A percentile compares a stretch with the other conserved stretches of the same genome.
phyloP scores from a whole-genome alignment of 257 asterid species.

The Fraxinus quadrangulata region DNA sequence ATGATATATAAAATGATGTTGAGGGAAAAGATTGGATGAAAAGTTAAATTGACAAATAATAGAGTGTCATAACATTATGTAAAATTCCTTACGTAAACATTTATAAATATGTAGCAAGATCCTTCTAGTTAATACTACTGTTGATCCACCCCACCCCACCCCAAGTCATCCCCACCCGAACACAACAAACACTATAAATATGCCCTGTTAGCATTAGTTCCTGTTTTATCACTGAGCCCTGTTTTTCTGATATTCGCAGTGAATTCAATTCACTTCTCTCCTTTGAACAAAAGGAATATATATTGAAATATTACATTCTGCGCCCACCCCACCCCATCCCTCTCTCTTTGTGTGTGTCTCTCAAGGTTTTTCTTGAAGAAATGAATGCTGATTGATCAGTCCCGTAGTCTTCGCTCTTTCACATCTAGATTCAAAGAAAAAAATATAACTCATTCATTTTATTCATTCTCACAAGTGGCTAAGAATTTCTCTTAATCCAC shows the following conservation, averaged over 20 bases:
- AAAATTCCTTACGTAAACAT: too few species aligned
- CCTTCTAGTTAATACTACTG: background rate
- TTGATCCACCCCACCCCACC: background rate
- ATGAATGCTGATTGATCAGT: conserved; percentile 51
- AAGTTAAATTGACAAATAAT: too few species aligned
- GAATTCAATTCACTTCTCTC: conserved; percentile 12
- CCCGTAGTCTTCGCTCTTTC: conserved; percentile 35
- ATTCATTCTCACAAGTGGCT: conserved; percentile 35
- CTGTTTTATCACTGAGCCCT: background rate
- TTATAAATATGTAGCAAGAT: too few species aligned
- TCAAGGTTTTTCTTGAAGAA: conserved; percentile 15
- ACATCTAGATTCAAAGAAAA: conserved; percentile 15
- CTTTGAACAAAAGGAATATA: conserved; percentile 18
- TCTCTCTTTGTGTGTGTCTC: background rate
- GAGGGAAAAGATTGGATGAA: too few species aligned
- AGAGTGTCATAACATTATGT: too few species aligned
- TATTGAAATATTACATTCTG: conserved; percentile 14
- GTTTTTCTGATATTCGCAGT: background rate
- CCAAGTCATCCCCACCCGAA: background rate
- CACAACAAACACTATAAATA: background rate
- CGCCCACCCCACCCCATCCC: background rate
- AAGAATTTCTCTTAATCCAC: conserved; percentile 41
- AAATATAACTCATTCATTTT: conserved; percentile 15
- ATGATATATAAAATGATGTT: too few species aligned
- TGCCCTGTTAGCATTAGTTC: background rate